These are phyloP conservation scores for Alternaria gansuensis DNA, from an alignment of 2,329 filamentous ascomycete species.

Conservation along the genomic window DNA sequence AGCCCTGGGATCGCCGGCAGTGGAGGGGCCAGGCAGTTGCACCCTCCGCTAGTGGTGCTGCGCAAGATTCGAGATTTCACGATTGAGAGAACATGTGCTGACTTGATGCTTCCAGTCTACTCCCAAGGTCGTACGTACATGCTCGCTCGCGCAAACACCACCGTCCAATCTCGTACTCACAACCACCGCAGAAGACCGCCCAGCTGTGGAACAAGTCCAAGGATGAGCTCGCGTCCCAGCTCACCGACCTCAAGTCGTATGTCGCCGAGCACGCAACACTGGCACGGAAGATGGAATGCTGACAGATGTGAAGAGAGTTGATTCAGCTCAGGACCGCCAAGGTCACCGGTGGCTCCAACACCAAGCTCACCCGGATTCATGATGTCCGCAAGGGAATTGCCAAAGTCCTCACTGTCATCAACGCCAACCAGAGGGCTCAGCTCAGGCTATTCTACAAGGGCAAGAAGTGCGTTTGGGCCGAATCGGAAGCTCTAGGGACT, in stretches of 20 bases:
- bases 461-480: slow-evolving; percentile 74
- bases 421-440: slow-evolving; percentile 98
- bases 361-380: slow-evolving; percentile 84
- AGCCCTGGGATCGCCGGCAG: slow-evolving; percentile 13
- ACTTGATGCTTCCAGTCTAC: slow-evolving; percentile 61
- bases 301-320: slow-evolving; percentile 69
- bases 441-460: slow-evolving; percentile 97
- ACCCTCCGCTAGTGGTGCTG: slow-evolving; percentile 30
- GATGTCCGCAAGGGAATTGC: slow-evolving; percentile 99
- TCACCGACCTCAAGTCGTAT: slow-evolving; percentile 52
- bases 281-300: slow-evolving; percentile 33
- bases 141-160: slow-evolving; percentile 25
- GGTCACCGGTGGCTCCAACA: slow-evolving; percentile 88
- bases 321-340: slow-evolving; percentile 98
- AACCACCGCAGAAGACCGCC: slow-evolving; percentile 73
- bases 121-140: slow-evolving; percentile 67
- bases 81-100: slow-evolving; percentile 35
- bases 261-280: slow-evolving; percentile 30
- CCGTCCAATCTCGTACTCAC: slow-evolving; percentile 50
- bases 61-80: slow-evolving; percentile 33
- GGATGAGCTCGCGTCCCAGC: slow-evolving; percentile 88
- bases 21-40: slow-evolving; percentile 28
- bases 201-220: slow-evolving; percentile 99
- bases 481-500: slow-evolving; percentile 5
- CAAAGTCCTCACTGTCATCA: slow-evolving; percentile 98